Percentiles rank a stretch among this genome's conserved stretches.
These are phyloP conservation scores for Backusella mclennaniae DNA, from an alignment of 192 early-diverging fungal species.

Conservation along the genomic window DNA sequence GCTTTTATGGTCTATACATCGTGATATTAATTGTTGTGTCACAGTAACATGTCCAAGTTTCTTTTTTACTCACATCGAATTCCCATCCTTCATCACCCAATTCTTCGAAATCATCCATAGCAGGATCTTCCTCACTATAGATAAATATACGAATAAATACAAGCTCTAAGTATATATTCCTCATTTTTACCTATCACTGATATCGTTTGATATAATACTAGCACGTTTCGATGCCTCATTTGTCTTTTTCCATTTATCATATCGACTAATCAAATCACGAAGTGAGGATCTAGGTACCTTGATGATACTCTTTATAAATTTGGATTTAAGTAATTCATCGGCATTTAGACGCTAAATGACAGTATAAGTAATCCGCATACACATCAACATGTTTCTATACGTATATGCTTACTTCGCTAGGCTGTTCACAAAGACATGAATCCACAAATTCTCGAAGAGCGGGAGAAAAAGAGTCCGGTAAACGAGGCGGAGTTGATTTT, in stretches of 20 bases:
- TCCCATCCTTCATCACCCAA: slow-evolving; percentile 47
- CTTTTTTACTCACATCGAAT: slow-evolving; percentile 47
- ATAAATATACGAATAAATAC: neutral
- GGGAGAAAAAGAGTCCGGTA: slow-evolving; percentile 78
- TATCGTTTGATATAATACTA: slow-evolving; percentile 21
- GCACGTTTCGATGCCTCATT: slow-evolving; percentile 24
- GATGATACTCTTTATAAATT: slow-evolving; percentile 66
- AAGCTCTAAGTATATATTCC: neutral
- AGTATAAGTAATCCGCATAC: neutral
- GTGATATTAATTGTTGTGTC: neutral
- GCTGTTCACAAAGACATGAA: slow-evolving; percentile 82
- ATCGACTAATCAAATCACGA: slow-evolving; percentile 62
- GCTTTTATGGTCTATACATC: neutral
- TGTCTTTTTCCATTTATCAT: slow-evolving; percentile 58
- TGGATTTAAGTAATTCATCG: slow-evolving; percentile 80
- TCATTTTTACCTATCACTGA: slow-evolving; percentile 24
- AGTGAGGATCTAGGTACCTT: slow-evolving; percentile 53
- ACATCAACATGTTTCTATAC: too few species aligned
- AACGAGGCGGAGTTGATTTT: slow-evolving; percentile 71
- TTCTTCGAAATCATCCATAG: slow-evolving; percentile 43
- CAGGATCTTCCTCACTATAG: slow-evolving; percentile 42
- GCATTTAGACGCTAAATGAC: slow-evolving; percentile 74
- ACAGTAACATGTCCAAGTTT: neutral
- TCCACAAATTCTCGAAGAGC: slow-evolving; percentile 89
- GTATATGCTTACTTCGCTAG: slow-evolving; percentile 58